Evolutionary conservation across 169 alveolate species (phyloP), one percentile per base, ranked within the genome.

Genomic region (Cryptosporidium xiaoi): DNA sequence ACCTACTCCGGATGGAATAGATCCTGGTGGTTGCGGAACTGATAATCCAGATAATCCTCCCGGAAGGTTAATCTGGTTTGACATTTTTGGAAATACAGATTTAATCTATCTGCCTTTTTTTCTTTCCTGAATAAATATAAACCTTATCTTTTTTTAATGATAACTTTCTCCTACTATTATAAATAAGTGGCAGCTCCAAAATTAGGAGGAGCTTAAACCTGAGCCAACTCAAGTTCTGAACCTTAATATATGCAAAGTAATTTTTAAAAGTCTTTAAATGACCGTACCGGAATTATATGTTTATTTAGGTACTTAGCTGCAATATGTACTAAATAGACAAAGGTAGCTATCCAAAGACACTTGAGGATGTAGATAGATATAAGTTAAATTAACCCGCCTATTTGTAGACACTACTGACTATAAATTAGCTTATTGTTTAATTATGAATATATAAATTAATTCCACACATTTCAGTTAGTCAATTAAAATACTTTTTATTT

Each of bases 321-420:
- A 77, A 60, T 18, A 56, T 60, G 29, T 46, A 60, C 48, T 77
- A 77, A 44, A 77, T 60, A 77, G 87, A 77, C 87, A 77, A 58
- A 77, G 87, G 87, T 62, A 77, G 87, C 87, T 77, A 77, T 77
- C 87, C 87, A 77, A 62, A 77, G 87, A 77, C 87, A 77, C 64
- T 77, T 34, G 31, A 56, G 71, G 87, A 77, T 62, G 83, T 69
- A 66, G 83, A 69, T 77, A 77, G 87, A 77, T 77, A 77, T 62
- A 27, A 56, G 60, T 60, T 40, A 40, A 60, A 33, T 71, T 60
- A 29, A 18, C 71, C 87, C 87, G 87, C 87, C 65, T 36, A 66
- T 46, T 1, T 66, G 82, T 66, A 69, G 83, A 69, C 83, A 69
- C 83, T 69, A 69, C 56, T 34, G 67, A 69, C 60, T 51, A 64